Conservation (phyloP, 805 yeast genomes). For the Barnettozyma sp. region DNA sequence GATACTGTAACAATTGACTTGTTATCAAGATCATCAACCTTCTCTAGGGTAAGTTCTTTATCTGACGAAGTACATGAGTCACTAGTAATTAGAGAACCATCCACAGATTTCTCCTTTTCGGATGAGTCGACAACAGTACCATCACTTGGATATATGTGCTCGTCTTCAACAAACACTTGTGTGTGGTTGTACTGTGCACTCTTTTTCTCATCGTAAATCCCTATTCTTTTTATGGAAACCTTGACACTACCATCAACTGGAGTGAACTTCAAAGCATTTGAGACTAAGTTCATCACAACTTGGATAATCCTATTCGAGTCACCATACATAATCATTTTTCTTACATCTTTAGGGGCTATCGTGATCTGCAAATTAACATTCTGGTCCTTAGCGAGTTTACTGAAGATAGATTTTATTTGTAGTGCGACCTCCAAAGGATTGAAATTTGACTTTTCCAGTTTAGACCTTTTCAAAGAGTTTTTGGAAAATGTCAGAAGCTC, state of each 20-base stretch:
- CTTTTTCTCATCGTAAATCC: constrained; percentile 56
- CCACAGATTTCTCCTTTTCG: background rate
- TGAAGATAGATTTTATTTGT: constrained; percentile 81
- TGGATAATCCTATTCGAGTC: constrained; percentile 89
- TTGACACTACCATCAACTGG: constrained; percentile 80
- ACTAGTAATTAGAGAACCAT: constrained; percentile 9
- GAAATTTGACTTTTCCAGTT: constrained; percentile 78
- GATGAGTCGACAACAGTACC: background rate
- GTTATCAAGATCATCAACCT: constrained; percentile 14
- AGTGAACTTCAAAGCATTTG: constrained; percentile 87
- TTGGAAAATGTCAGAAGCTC: constrained; percentile 90
- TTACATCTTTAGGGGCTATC: constrained; percentile 51
- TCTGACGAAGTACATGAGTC: constrained; percentile 12
- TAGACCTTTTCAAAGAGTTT: constrained; percentile 77
- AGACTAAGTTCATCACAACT: constrained; percentile 85
- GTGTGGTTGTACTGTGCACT: constrained; percentile 37
- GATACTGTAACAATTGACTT: constrained; percentile 20
- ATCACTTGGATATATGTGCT: constrained; percentile 2
- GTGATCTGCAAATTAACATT: constrained; percentile 60
- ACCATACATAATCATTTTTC: constrained; percentile 68
- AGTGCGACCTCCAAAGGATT: constrained; percentile 72
- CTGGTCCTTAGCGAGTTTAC: constrained; percentile 71
- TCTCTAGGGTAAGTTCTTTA: constrained; percentile 10
- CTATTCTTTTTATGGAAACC: constrained; percentile 55
- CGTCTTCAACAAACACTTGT: constrained; percentile 38